Conservation (phyloP, 2,329 filamentous ascomycete genomes). For the Trichoderma citrinoviride region DNA sequence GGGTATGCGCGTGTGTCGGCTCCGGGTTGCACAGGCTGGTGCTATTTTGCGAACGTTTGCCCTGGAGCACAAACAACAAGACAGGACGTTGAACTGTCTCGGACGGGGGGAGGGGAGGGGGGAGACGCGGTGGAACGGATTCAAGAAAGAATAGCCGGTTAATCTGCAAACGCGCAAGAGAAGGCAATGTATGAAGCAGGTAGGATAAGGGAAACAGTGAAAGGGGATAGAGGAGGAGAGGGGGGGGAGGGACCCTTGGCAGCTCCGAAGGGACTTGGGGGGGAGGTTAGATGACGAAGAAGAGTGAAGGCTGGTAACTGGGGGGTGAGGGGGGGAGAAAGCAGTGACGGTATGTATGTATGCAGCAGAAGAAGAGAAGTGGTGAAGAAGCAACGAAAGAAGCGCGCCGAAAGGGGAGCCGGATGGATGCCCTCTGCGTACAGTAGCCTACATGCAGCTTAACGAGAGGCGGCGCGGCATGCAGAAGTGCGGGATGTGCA, state of each 20-base stretch:
- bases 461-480: conserved; percentile 7
- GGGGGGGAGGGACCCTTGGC: not conserved
- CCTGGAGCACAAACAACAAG: conserved; percentile 10
- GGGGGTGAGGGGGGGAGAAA: not conserved
- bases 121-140: not conserved
- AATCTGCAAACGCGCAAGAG: not conserved
- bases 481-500: not conserved
- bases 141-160: not conserved
- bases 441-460: not conserved
- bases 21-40: not conserved
- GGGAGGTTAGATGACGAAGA: not conserved
- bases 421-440: no score
- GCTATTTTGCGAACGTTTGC: not conserved
- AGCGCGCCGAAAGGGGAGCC: conserved; percentile 11
- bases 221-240: not conserved
- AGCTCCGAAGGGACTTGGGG: not conserved
- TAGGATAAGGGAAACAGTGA: not conserved
- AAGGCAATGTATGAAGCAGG: not conserved
- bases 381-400: conserved; percentile 5
- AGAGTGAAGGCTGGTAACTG: not conserved
- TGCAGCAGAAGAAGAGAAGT: not conserved
- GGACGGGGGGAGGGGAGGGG: not conserved
- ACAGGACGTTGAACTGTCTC: conserved; percentile 5
- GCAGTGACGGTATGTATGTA: not conserved
- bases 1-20: conserved; percentile 1